Base-by-base conservation (phyloP, 2,329 filamentous ascomycete species). In the Hypoxylon rubiginosum region DNA sequence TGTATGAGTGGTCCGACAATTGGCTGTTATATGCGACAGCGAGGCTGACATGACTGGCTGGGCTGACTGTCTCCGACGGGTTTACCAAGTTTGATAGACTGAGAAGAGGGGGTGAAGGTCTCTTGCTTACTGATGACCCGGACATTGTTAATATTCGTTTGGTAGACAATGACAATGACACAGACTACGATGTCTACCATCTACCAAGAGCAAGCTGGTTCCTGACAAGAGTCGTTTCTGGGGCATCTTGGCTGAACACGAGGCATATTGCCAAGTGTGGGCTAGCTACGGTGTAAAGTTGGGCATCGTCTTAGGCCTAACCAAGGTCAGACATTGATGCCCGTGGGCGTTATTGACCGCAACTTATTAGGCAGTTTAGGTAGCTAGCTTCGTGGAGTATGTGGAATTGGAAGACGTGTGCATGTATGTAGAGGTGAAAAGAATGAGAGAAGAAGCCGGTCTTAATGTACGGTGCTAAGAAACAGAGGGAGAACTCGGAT, bases 261-360 rank as follows among this genome's bases (percentile, higher is more conserved):
- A 69, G 43, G 49, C 52, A 62, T 62, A 43, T 41, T 66, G 66
- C 63, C 63, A 66, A 66, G 61, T 57, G 34, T 57, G 58, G 62
- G 41, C 46, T 49, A 36, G 21, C 17, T 45, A 62, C 49, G 43
- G 45, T 61, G 53, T 58, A 30, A 43, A 61, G 53, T 67, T 67
- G 65, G 65, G 61, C 64, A 61, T 65, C 34, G 57, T 64, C 11
- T 60, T 53, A 59, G 57, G 58, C 66, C 66, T 62, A 67, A 61
- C 59, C 39, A 61, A 59, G 61, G 46, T 57, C 26, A 58, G 58
- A 59, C 41, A 66, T 17, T 51, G 36, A 58, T 41, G 49, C 56
- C 58, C 58, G 36, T 4, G 11, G 15, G 6, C 30, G 11, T 55
- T 55, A 46, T 57, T 50, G 54, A 62, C 58, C 58, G 57, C 54